Percentiles rank a stretch among this genome's conserved stretches.
Conservation (phyloP, 164 flowering plant genomes). For the Piper longum region DNA sequence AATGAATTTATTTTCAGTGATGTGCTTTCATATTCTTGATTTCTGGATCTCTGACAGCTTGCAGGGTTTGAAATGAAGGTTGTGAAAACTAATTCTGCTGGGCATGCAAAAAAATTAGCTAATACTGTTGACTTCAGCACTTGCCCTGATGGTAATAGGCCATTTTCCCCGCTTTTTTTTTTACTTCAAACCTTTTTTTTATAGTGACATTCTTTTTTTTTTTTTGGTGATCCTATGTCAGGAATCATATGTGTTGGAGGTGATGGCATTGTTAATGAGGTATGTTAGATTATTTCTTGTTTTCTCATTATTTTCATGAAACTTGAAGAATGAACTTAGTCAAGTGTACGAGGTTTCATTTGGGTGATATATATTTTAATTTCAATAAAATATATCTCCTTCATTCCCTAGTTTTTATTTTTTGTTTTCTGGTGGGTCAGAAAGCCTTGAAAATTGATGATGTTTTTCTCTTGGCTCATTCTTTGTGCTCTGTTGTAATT, state of each 20-base stretch:
- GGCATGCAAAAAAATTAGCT: conserved; percentile 85
- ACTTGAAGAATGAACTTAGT: no score
- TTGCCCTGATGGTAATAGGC: conserved; percentile 84
- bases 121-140: conserved; percentile 79
- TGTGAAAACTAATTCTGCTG: conserved; percentile 78
- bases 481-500: no score
- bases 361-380: not conserved
- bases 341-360: no score
- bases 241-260: conserved; percentile 99
- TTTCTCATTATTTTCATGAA: no score
- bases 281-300: conserved; percentile 16
- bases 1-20: not conserved
- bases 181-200: conserved; percentile 4
- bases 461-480: no score
- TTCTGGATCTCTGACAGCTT: conserved; percentile 44
- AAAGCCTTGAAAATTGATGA: no score
- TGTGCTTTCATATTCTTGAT: not conserved
- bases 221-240: conserved; percentile 15
- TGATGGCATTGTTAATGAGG: conserved; percentile 99
- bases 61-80: conserved; percentile 93
- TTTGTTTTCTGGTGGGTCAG: no score
- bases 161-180: conserved; percentile 8
- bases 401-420: not conserved
- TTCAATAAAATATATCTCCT: no score
- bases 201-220: not conserved